Evolutionary conservation across 345 rosid genomes (phyloP).

Genomic region (Linum tenue): DNA sequence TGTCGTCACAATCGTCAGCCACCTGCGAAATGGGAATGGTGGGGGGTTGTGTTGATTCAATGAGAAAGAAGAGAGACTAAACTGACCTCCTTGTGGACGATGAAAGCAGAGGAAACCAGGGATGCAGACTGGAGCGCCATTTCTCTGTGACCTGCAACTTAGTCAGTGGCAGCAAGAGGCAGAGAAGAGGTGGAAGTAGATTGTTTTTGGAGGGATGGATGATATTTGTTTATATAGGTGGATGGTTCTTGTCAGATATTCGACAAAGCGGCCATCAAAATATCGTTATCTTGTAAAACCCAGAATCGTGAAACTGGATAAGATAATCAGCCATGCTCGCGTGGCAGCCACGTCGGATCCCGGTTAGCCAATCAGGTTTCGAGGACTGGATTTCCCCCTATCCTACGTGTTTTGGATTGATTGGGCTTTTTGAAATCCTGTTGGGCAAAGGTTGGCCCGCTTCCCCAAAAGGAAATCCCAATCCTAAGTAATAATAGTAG

Average conservation of each 20-base stretch:
- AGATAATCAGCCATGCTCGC: conserved; percentile 32
- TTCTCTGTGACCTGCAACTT: not conserved
- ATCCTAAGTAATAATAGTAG: too few species aligned
- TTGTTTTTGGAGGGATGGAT: conserved; percentile 6
- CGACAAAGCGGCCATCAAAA: not conserved
- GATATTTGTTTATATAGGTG: conserved; percentile 17
- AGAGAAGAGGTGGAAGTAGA: conserved; percentile 5
- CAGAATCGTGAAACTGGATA: conserved; percentile 25
- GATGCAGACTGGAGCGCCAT: conserved; percentile 83
- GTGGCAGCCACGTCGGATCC: conserved; percentile 39
- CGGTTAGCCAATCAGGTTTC: conserved; percentile 42
- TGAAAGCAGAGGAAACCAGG: conserved; percentile 55
- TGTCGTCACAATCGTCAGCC: too few species aligned
- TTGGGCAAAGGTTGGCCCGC: conserved; percentile 17
- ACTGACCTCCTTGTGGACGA: conserved; percentile 53
- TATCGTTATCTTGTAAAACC: too few species aligned
- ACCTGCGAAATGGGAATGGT: too few species aligned
- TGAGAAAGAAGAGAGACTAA: not conserved
- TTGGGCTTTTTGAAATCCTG: conserved; percentile 2
- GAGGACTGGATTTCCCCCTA: conserved; percentile 43
- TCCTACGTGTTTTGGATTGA: too few species aligned
- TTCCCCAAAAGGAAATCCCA: conserved; percentile 6
- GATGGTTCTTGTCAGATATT: not conserved
- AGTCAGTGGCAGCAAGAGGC: not conserved
- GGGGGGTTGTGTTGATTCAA: too few species aligned